Base-by-base conservation (phyloP, 805 yeast genomes). In the Yarrowia sp. region DNA sequence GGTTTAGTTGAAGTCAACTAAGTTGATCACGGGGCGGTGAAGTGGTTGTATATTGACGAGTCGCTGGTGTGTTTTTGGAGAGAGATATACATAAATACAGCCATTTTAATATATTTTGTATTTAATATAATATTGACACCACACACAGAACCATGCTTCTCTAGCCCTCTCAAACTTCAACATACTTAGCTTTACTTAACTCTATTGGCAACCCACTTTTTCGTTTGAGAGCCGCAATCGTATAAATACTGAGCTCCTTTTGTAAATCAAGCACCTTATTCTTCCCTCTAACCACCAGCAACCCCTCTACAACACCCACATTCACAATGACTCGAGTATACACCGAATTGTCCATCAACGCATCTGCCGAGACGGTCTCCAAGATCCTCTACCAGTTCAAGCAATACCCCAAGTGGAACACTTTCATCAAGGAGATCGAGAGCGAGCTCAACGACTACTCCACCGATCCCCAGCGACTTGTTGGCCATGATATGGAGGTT, bases 261-360 rank as follows among this genome's bases (percentile, higher is more conserved):
- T 6, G 22, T 13, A 16, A 18, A 7, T 32, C 36, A n/a, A 32
- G 13, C 42, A 7, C 25, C 22, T 16, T n/a, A 19, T 21, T 38
- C 21, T 22, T 13, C 21, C 24, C 21, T 16, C 39, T 18, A 18
- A 35, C 22, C 12, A 35, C 14, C 9, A 16, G 16, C 38, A 33
- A 1, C 1, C 12, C 1, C 13, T 12, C 4, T n/a, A n/a, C 13
- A 16, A 7, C 24, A 18, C 16, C 6, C 24, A 9, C 7, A 10
- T 12, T 19, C 24, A 38, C 42, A 14, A 35, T 51, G 59, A 25
- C 32, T 13, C 32, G 33, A 25, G 59, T 51, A 2, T 35, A 33
- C 44, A 51, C 59, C 19, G 59, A 51, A 35, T 12, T 51, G 12
- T 31, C 41, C n/a, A 51, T 51, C 59, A 51, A 51, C 33, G 59